These are phyloP conservation scores for Allium cepa DNA, from an alignment of 106 monocot genomes.

Conservation along the genomic window DNA sequence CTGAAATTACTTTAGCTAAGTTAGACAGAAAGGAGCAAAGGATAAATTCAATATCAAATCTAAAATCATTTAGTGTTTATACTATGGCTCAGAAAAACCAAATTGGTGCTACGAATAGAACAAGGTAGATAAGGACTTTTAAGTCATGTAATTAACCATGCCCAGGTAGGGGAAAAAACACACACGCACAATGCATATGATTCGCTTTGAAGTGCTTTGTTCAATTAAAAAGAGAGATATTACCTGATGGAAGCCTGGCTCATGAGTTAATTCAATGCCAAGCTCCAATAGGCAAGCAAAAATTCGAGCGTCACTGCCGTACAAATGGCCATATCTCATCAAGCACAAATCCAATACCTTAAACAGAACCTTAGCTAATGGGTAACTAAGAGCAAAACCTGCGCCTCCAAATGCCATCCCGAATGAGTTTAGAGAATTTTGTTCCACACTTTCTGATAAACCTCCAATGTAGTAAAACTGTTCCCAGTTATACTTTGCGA, in stretches of 20 bases:
- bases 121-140: too few relatives aligned
- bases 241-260: constrained; percentile 93
- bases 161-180: too few relatives aligned
- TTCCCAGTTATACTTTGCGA: constrained; percentile 57
- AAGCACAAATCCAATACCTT: constrained; percentile 70
- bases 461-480: constrained; percentile 64
- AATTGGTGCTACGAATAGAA: too few relatives aligned
- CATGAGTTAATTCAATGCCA: constrained; percentile 60
- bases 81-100: too few relatives aligned
- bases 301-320: constrained; percentile 76
- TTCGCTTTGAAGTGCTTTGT: too few relatives aligned
- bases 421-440: constrained; percentile 54
- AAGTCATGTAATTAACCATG: too few relatives aligned
- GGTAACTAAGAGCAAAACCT: constrained; percentile 76
- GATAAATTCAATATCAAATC: too few relatives aligned
- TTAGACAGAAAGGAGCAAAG: too few relatives aligned
- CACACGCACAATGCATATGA: too few relatives aligned
- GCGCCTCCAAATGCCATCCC: constrained; percentile 90
- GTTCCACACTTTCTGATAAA: constrained; percentile 56
- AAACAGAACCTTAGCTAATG: constrained; percentile 56
- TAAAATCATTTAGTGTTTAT: too few relatives aligned
- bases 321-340: constrained; percentile 63
- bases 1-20: too few relatives aligned
- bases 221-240: not conserved
- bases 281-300: constrained; percentile 73